These are phyloP conservation scores for Aspergillus taichungensis DNA, from an alignment of 495 filamentous ascomycete species.

Conservation along the genomic window DNA sequence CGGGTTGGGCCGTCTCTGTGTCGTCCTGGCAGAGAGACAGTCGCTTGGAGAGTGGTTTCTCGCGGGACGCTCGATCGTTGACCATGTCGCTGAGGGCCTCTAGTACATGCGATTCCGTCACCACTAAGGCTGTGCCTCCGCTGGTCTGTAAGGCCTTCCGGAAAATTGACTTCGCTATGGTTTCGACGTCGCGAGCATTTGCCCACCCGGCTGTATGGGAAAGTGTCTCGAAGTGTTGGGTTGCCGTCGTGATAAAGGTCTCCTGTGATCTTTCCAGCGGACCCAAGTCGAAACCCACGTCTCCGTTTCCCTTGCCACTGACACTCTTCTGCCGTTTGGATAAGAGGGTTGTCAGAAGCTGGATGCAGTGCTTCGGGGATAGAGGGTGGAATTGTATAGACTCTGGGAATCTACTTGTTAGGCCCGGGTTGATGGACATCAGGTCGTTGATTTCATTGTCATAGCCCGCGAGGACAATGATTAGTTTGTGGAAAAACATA, in stretches of 20 bases:
- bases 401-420: constrained; percentile 46
- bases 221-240: constrained; percentile 32
- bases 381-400: constrained; percentile 35
- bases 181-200: constrained; percentile 59
- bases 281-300: constrained; percentile 24
- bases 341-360: constrained; percentile 24
- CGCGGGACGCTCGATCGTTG: constrained; percentile 18
- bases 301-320: constrained; percentile 4
- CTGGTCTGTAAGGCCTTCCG: constrained; percentile 26
- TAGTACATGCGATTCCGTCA: constrained; percentile 25
- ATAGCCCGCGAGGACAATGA: constrained; percentile 72
- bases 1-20: too few species aligned
- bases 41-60: too few species aligned
- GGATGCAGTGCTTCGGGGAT: constrained; percentile 30
- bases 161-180: constrained; percentile 45
- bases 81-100: constrained; percentile 36
- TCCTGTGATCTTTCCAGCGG: constrained; percentile 20
- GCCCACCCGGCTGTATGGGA: constrained; percentile 49
- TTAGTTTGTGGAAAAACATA: constrained; percentile 51
- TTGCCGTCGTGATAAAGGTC: constrained; percentile 14
- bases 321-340: constrained; percentile 12
- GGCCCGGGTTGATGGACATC: constrained; percentile 44
- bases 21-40: too few species aligned
- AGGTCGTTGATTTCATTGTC: constrained; percentile 58
- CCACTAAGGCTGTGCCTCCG: constrained; percentile 11